These are phyloP conservation scores for Macroventuria anomochaeta DNA, from an alignment of 2,329 filamentous ascomycete genomes.

Conservation along the genomic window DNA sequence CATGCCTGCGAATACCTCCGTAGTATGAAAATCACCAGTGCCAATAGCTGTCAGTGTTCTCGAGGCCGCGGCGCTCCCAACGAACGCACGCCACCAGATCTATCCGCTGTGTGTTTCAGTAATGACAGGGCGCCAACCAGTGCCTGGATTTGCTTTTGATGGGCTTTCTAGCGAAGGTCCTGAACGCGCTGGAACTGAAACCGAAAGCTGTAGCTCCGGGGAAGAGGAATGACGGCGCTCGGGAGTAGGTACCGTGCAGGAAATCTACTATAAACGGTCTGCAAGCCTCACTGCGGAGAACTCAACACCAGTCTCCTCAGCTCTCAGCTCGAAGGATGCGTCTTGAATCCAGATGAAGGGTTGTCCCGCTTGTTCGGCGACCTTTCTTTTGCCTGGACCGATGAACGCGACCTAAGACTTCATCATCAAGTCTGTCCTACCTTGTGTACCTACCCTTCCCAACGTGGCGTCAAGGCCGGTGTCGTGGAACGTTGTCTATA, in stretches of 20 bases:
- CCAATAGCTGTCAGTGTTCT: background rate
- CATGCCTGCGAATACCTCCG: background rate
- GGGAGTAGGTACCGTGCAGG: background rate
- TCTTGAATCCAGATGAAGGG: slow-evolving; percentile 1
- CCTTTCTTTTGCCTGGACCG: slow-evolving; percentile 14
- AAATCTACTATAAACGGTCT: background rate
- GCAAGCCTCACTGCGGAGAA: background rate
- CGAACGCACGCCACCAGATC: slow-evolving; percentile 13
- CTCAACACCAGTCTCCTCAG: slow-evolving; percentile 1
- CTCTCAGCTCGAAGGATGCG: background rate
- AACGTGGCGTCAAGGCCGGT: slow-evolving; percentile 24
- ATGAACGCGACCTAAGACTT: slow-evolving; percentile 4
- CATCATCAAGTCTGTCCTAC: slow-evolving; percentile 19
- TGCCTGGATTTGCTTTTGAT: slow-evolving; percentile 11
- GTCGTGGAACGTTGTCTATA: slow-evolving; percentile 23
- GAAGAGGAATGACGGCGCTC: background rate
- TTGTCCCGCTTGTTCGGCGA: background rate
- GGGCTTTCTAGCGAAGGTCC: background rate
- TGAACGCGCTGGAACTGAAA: background rate
- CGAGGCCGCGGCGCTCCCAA: background rate
- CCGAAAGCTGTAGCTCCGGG: background rate
- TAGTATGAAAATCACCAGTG: background rate
- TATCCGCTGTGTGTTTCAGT: slow-evolving; percentile 3
- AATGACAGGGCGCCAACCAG: background rate
- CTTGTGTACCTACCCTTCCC: slow-evolving; percentile 19